Evolutionary conservation across 2,329 filamentous ascomycete species (phyloP).

Genomic region (Fusarium napiforme): DNA sequence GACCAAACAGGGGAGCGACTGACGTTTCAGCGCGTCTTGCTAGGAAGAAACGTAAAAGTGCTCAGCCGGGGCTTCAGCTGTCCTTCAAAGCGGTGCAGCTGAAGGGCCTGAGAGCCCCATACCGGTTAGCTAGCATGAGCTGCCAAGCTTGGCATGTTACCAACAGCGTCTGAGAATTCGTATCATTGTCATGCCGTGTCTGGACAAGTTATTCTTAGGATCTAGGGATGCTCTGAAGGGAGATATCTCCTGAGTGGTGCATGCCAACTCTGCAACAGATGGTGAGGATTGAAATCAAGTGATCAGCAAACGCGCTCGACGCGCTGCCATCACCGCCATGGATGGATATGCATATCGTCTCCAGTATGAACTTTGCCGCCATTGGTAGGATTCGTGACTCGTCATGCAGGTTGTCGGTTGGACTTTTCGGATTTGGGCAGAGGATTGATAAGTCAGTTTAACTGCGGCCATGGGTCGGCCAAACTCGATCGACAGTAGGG

Average conservation of each 20-base stretch:
- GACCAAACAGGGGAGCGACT: constrained; percentile 44
- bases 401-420: constrained; percentile 27
- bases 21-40: constrained; percentile 46
- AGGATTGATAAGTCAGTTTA: constrained; percentile 14
- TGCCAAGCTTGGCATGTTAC: constrained; percentile 35
- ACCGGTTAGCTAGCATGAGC: constrained; percentile 27
- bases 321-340: constrained; percentile 35
- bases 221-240: constrained; percentile 20
- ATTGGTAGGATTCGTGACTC: constrained; percentile 35
- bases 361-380: constrained; percentile 18
- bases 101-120: constrained; percentile 36
- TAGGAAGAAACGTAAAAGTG: constrained; percentile 26
- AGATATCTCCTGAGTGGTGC: constrained; percentile 36
- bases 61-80: constrained; percentile 25
- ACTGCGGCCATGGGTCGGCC: constrained; percentile 13
- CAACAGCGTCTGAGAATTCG: constrained; percentile 12
- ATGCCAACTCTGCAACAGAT: constrained; percentile 35
- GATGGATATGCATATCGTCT: constrained; percentile 27
- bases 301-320: constrained; percentile 41
- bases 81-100: constrained; percentile 29
- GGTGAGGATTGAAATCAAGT: constrained; percentile 25
- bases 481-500: constrained; percentile 42
- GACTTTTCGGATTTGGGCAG: constrained; percentile 13
- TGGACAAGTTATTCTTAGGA: neutral
- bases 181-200: neutral